phyloP scores from a whole-genome alignment of 2,329 filamentous ascomycete species.

The Talaromyces sp. region DNA sequence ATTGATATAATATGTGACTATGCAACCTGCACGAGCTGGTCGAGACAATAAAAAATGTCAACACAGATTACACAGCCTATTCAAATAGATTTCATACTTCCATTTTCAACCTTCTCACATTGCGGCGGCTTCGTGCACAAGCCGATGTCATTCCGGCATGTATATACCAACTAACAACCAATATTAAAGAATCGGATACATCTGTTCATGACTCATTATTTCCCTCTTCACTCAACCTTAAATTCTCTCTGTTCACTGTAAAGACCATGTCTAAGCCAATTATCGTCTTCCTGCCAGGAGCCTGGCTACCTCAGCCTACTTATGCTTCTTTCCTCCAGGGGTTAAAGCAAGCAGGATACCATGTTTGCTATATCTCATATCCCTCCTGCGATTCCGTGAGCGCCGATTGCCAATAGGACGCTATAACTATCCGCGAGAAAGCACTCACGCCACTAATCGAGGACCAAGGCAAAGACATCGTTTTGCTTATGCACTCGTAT shows the following conservation, averaged over 20 bases:
- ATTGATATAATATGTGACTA: background rate
- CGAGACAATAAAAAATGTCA: background rate
- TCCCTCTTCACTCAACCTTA: background rate
- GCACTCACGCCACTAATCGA: slow-evolving; percentile 20
- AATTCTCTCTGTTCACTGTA: background rate
- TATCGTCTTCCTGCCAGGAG: slow-evolving; percentile 40
- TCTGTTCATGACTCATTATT: background rate
- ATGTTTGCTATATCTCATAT: slow-evolving; percentile 28
- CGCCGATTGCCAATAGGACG: slow-evolving; percentile 32
- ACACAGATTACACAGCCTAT: background rate
- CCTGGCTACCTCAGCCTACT: slow-evolving; percentile 35
- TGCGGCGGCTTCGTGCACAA: background rate
- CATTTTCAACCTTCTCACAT: background rate
- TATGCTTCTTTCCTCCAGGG: slow-evolving; percentile 32
- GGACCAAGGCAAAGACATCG: slow-evolving; percentile 25
- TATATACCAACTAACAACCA: background rate
- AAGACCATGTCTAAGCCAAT: background rate
- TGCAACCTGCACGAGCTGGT: background rate
- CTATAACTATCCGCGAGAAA: slow-evolving; percentile 26
- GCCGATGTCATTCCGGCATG: background rate
- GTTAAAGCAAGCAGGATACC: slow-evolving; percentile 31
- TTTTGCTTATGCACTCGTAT: slow-evolving; percentile 34
- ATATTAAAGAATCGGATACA: background rate
- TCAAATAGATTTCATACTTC: background rate
- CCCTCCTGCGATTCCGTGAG: slow-evolving; percentile 26